Evolutionary conservation across 192 early-diverging fungal species (phyloP).

Genomic region (Gryganskiella cystojenkinii): DNA sequence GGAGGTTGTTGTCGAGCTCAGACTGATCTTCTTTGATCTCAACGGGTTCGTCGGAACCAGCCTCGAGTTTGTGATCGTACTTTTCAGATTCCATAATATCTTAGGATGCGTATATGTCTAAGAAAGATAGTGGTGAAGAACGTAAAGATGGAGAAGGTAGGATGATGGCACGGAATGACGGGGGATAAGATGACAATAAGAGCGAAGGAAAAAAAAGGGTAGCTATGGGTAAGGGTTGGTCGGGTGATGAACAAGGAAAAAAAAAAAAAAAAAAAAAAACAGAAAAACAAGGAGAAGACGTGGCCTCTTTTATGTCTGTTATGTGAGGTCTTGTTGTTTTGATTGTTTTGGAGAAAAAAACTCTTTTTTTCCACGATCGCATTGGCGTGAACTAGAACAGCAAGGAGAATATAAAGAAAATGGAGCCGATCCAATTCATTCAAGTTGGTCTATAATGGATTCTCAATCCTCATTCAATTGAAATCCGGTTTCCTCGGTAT

Average conservation of each 20-base stretch:
- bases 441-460: no score
- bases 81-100: slow-evolving; percentile 13
- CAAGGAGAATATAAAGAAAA: no score
- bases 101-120: neutral
- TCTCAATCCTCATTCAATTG: no score
- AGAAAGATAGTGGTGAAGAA: neutral
- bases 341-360: neutral
- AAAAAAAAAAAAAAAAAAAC: slow-evolving; percentile 1
- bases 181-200: neutral
- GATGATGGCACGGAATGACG: neutral
- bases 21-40: slow-evolving; percentile 11
- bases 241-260: slow-evolving; percentile 16
- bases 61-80: neutral
- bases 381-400: no score
- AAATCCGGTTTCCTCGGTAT: no score
- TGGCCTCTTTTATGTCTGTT: neutral
- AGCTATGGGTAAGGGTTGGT: slow-evolving; percentile 1
- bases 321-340: neutral
- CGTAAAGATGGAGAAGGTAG: neutral
- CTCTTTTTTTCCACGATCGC: no score
- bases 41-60: neutral
- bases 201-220: neutral
- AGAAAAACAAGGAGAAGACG: neutral
- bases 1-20: slow-evolving; percentile 17
- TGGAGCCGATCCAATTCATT: no score